Evolutionary conservation across 805 yeast genomes (phyloP).

Genomic region (Candida easanensis): DNA sequence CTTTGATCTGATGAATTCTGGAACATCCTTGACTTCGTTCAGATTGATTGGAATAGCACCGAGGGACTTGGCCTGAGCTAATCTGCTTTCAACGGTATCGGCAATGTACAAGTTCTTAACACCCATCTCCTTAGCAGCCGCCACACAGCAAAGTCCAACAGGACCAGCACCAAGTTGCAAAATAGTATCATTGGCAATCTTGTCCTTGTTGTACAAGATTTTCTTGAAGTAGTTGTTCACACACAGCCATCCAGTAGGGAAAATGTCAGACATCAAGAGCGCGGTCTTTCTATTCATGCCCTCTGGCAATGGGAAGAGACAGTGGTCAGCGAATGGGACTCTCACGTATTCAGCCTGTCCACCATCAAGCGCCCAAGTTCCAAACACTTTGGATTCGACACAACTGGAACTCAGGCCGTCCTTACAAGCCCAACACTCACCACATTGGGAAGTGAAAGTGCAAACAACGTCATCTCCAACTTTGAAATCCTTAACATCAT

Average conservation of each 20-base stretch:
- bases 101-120: conserved; percentile 63
- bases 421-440: conserved; percentile 55
- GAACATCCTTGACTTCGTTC: conserved; percentile 36
- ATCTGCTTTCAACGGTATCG: conserved; percentile 62
- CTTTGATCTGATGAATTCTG: conserved; percentile 30
- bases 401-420: conserved; percentile 56
- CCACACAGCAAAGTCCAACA: conserved; percentile 68
- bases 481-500: conserved; percentile 36
- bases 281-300: conserved; percentile 41
- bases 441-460: conserved; percentile 57
- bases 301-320: conserved; percentile 43
- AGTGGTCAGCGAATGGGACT: conserved; percentile 54
- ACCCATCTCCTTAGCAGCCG: conserved; percentile 68
- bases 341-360: conserved; percentile 62
- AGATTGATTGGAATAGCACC: conserved; percentile 51
- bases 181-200: conserved; percentile 36
- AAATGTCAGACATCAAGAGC: conserved; percentile 60
- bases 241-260: conserved; percentile 62
- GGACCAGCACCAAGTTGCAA: conserved; percentile 66
- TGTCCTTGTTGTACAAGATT: conserved; percentile 31
- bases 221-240: conserved; percentile 47
- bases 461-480: conserved; percentile 62
- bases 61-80: conserved; percentile 53
- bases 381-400: conserved; percentile 52
- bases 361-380: conserved; percentile 54